Evolutionary conservation across 1,284 basidiomycete species (phyloP), one percentile per base, ranked within the genome.

Genomic region (Sanghuangporus sanghuang): DNA sequence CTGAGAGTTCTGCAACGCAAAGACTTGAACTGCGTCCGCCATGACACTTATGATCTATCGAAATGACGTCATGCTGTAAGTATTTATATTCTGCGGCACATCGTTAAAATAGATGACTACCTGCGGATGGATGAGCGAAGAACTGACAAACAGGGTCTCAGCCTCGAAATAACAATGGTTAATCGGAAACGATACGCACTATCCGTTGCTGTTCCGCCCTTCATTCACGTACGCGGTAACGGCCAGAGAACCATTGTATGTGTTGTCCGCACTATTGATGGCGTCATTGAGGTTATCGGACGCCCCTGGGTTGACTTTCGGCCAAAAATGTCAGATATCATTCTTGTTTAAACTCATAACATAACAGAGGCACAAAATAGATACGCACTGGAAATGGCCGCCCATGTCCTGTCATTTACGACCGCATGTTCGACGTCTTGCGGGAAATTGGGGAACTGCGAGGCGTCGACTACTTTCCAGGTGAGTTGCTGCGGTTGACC

Each of bases 141-240:
- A 9, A 49, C 57, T 59, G 32, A 71, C 71, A 6, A 83, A 68
- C 5, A 71, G 69, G 63, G 72, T 66, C 1, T 71, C 71, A n/a
- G 23, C 11, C 2, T 14, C 14, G 27, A 23, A 27, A 11, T 35
- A 27, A 8, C 16, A 21, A 21, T n/a, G 6, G 7, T 27, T 14
- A 23, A 27, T 21, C 2, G 14, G 16, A 38, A 32, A 27, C 6
- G 1, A 21, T 36, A 60, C 74, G 71, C 61, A 85, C 84, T 78
- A 85, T 7, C 77, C 79, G 49, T 82, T 82, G 67, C 79, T 78
- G 57, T 73, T 79, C 49, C 77, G 70, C 62, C 73, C 77, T 39
- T 69, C 66, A 1, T 70, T 69, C 0, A 71, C 61, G 60, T 75
- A 78, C 42, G 72, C 74, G 8, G 73, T 75, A 9, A 79, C 68